phyloP scores from a whole-genome alignment of 805 yeast genomes.

The Cyberlindnera veronae region DNA sequence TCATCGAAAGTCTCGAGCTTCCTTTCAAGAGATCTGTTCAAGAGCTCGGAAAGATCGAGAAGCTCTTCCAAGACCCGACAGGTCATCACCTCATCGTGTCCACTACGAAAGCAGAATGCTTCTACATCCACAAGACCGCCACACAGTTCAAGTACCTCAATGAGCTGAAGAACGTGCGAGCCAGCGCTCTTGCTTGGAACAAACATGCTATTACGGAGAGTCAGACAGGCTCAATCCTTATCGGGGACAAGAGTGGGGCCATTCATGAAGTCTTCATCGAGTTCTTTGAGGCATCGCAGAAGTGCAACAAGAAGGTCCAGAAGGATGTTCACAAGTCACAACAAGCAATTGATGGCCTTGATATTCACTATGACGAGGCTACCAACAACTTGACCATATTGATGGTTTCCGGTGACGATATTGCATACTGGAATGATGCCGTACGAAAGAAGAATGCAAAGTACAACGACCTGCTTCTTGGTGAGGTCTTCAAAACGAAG shows the following conservation, averaged over 20 bases:
- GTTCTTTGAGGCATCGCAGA: constrained; percentile 33
- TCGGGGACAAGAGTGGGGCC: constrained; percentile 47
- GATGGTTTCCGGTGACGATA: constrained; percentile 30
- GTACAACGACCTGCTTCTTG: constrained; percentile 22
- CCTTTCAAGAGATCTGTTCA: constrained; percentile 29
- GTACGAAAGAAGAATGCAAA: constrained; percentile 21
- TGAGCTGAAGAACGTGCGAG: constrained; percentile 43
- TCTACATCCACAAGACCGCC: constrained; percentile 42
- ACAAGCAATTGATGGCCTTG: constrained; percentile 28
- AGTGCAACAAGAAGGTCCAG: constrained; percentile 40
- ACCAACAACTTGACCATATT: constrained; percentile 16
- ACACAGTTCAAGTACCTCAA: constrained; percentile 39
- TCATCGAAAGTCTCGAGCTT: constrained; percentile 41
- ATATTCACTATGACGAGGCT: constrained; percentile 11
- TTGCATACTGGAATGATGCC: constrained; percentile 27
- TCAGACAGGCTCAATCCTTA: constrained; percentile 43
- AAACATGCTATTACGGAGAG: constrained; percentile 32
- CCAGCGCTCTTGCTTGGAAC: constrained; percentile 42
- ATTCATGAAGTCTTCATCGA: constrained; percentile 47
- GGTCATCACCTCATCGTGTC: constrained; percentile 52
- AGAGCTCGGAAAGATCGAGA: constrained; percentile 30
- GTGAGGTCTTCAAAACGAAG: constrained; percentile 18
- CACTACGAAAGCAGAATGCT: constrained; percentile 44
- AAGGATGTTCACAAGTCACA: constrained; percentile 32
- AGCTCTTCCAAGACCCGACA: constrained; percentile 45